Evolutionary conservation across 352 stramenopile species (phyloP), one percentile per base, ranked within the genome.

Genomic region (Peronospora farinosa): DNA sequence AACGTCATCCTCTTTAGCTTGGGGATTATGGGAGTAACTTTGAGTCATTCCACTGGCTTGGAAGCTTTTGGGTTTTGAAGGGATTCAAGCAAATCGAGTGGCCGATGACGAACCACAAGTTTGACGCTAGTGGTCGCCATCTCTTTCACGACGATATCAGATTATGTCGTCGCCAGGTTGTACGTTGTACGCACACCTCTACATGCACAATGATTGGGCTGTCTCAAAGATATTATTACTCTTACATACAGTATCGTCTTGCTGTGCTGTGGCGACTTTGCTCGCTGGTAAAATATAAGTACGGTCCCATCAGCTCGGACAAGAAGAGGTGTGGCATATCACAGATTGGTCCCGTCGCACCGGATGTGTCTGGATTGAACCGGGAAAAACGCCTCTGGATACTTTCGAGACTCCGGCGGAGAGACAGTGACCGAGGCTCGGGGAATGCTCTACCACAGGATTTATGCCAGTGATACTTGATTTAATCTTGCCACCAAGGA

Each of bases 121-220:
- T 44, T 17, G 39, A 47, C n/a, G 27, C 54, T 21, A 27, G 31
- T 55, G 39, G 27, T 56, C 25, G 49, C 40, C 41, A 37, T 0
- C 28, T 40, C 33, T 36, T 52, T 37, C 40, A 43, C n/a, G 36
- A 51, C 37, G 43, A 54, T 63, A 59, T 63, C 55, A 63, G 55
- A 59, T 54, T 39, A 10, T 38, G 9, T 45, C 40, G 40, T 56
- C 35, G 51, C 51, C 44, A 51, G 19, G 44, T 56, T 56, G 44
- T 32, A 49, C 11, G 36, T 37, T 37, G 32, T 16, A 37, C 43
- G 55, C 41, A 46, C 23, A 44, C 15, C 3, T 37, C 5, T 27
- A 27, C 3, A 27, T 27, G 5, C 23, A 5, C 6, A 27, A 27
- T 27, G 1, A 27, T 27, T 5, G 23, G 23, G 23, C 23, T 4